Evolutionary conservation across 148 eudicot species (phyloP).

Genomic region (Euryodendron excelsum): DNA sequence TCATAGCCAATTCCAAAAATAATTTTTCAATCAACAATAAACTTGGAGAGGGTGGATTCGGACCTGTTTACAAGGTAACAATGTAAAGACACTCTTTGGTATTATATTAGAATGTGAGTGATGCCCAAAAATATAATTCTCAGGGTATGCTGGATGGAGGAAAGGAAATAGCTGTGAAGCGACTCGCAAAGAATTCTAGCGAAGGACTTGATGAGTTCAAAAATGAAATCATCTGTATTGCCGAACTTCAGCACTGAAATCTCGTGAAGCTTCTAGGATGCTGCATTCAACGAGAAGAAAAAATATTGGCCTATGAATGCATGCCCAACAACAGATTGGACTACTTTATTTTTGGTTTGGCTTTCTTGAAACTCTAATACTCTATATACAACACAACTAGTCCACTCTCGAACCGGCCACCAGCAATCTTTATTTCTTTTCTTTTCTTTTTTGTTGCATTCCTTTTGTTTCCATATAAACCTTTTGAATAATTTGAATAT

Average conservation of each 20-base stretch:
- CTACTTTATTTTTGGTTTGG: not conserved
- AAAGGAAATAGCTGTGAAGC: constrained; percentile 12
- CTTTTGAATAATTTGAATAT: too few species aligned
- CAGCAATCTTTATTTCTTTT: too few species aligned
- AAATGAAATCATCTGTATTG: not conserved
- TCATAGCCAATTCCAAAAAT: constrained; percentile 21
- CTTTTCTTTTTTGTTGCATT: too few species aligned
- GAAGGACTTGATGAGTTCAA: constrained; percentile 5
- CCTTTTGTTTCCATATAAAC: too few species aligned
- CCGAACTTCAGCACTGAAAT: constrained; percentile 9
- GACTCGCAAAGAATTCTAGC: not conserved
- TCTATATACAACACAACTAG: too few species aligned
- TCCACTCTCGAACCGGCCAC: too few species aligned
- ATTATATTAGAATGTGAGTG: too few species aligned
- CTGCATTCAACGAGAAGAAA: not conserved
- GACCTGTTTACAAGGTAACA: constrained; percentile 34
- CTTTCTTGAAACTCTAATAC: not conserved
- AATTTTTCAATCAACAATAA: constrained; percentile 24
- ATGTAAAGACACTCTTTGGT: not conserved
- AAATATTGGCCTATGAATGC: constrained; percentile 1
- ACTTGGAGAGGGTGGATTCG: constrained; percentile 40
- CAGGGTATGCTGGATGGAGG: constrained; percentile 24
- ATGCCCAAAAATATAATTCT: too few species aligned
- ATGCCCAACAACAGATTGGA: constrained; percentile 3
- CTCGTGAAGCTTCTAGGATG: constrained; percentile 9